A percentile compares a stretch with the other conserved stretches of the same genome.
Evolutionary conservation across 2,329 filamentous ascomycete species (phyloP).

Genomic region (Claviceps sp.): DNA sequence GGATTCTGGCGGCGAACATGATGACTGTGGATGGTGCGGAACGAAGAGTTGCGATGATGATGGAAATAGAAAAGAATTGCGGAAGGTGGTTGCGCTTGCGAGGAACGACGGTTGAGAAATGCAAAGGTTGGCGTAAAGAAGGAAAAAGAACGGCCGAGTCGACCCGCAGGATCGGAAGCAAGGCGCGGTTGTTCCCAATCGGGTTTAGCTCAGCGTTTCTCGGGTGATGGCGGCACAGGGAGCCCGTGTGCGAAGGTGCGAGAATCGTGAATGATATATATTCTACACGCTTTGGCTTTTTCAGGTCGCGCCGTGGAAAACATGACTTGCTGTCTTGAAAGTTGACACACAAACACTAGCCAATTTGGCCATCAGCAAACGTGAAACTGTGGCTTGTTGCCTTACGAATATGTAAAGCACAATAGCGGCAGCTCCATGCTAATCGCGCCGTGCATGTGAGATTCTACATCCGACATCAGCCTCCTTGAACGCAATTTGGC

Average conservation of each 20-base stretch:
- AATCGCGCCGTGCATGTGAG: too few species aligned
- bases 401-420: too few species aligned
- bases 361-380: too few species aligned
- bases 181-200: slow-evolving; percentile 2
- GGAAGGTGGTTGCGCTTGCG: slow-evolving; percentile 6
- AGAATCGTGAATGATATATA: too few species aligned
- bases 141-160: slow-evolving; percentile 4
- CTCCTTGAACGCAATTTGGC: too few species aligned
- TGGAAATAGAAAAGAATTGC: slow-evolving; percentile 7
- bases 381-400: too few species aligned
- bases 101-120: slow-evolving; percentile 11
- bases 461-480: too few species aligned
- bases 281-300: too few species aligned
- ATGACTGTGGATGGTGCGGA: slow-evolving; percentile 16
- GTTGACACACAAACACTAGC: too few species aligned
- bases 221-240: neutral
- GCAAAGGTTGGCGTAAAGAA: neutral
- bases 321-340: too few species aligned
- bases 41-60: slow-evolving; percentile 7
- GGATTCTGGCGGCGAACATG: slow-evolving; percentile 64
- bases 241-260: neutral
- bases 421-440: too few species aligned
- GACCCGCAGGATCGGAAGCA: neutral
- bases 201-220: slow-evolving; percentile 12
- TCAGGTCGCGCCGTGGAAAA: too few species aligned